Evolutionary conservation across 257 asterid genomes (phyloP), one percentile per base, ranked within the genome.

Genomic region (Henckelia pumila): DNA sequence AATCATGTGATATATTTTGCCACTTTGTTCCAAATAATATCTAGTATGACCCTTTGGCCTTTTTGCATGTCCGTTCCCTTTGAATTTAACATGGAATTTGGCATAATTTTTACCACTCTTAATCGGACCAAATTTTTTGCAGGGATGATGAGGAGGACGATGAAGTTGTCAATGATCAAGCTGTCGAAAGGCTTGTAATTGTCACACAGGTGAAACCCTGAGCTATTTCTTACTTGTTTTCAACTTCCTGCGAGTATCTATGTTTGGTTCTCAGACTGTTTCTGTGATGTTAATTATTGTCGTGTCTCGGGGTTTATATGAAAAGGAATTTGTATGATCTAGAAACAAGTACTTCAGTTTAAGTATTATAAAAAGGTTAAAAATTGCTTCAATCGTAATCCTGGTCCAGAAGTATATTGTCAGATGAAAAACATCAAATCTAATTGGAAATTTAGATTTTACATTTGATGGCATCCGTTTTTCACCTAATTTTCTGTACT

Each of bases 81-180:
- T 67, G 26, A 25, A 35, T n/a, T 21, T 13, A 37, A 63, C 71
- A 61, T 64, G 22, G 59, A 69, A 47, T 40, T 59, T 22, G 20
- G 57, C 19, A 59, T 40, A 22, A 7, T 20, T 61, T 57, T 49
- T 16, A 10, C 40, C 22, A n/a, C 20, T 13, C 47, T 71, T 26
- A 55, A 28, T 70, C 69, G 32, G 50, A 29, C 28, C 59, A 35
- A 25, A 49, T 47, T 7, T 29, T 29, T 1, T 4, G 17, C 70
- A 91, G 97, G 88, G 72, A 76, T 79, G 89, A 86, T 29, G 92
- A 82, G 33, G 95, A 91, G 57, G 95, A 88, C 23, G 88, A 86
- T 40, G 96, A 91, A 59, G 73, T 66, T 73, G 81, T 63, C 47
- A 84, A 80, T 78, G 95, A 88, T 69, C 87, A 79, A 65, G 89